Conservation (phyloP, 805 yeast genomes). For the Pichia cephalocereana region DNA sequence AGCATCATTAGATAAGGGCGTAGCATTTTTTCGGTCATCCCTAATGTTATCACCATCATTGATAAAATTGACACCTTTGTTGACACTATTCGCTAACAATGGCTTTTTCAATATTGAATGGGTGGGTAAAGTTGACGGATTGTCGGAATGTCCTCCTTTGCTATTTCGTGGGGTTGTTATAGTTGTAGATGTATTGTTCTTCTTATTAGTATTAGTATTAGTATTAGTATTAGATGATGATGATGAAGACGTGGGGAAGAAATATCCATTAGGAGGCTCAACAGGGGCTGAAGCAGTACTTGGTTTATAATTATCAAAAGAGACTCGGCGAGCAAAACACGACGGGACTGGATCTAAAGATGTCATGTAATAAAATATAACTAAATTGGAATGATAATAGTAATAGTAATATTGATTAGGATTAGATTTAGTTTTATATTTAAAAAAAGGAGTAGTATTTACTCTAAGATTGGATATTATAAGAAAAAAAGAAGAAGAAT, state of each 20-base stretch:
- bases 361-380: too few species aligned
- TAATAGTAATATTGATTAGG: too few species aligned
- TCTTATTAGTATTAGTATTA: too few species aligned
- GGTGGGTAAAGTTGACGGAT: not conserved
- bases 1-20: too few species aligned
- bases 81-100: not conserved
- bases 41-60: not conserved
- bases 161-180: not conserved
- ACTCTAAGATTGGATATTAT: too few species aligned
- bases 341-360: not conserved
- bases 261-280: not conserved
- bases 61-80: not conserved
- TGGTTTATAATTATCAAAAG: slow-evolving; percentile 11
- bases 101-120: not conserved
- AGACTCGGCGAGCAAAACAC: slow-evolving; percentile 9
- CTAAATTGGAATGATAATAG: too few species aligned
- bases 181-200: too few species aligned
- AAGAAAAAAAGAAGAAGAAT: too few species aligned
- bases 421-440: too few species aligned
- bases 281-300: not conserved
- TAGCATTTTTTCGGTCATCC: too few species aligned
- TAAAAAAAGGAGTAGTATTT: too few species aligned
- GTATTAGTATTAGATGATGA: too few species aligned
- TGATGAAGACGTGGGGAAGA: not conserved
- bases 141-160: not conserved